Percentiles rank a stretch among this genome's conserved stretches.
Conservation (phyloP, 1,284 basidiomycete genomes). For the Stereum hirsutum region DNA sequence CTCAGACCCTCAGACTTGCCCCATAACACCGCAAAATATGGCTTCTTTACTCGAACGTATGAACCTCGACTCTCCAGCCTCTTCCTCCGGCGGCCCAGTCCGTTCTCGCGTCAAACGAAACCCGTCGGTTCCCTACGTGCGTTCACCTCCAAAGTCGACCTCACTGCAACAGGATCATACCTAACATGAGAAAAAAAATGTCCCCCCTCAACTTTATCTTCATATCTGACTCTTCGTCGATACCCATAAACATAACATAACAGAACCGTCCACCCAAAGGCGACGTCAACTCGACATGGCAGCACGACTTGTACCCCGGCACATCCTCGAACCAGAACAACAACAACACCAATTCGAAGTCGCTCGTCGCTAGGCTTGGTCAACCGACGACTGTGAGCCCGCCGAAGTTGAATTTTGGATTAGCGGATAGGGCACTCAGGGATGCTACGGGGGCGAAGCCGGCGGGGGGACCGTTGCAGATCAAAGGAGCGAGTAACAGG, state of each 20-base stretch:
- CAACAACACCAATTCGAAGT: constrained; percentile 33
- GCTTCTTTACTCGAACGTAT: constrained; percentile 63
- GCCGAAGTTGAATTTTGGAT: constrained; percentile 46
- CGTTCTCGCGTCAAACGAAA: constrained; percentile 46
- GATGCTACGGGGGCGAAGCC: constrained; percentile 18
- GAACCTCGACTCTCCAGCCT: constrained; percentile 29
- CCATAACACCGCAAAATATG: too few relatives aligned
- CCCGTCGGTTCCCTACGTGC: constrained; percentile 53
- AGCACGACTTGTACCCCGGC: constrained; percentile 68
- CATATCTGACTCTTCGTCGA: not conserved
- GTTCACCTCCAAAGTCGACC: constrained; percentile 32
- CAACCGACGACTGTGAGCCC: constrained; percentile 29
- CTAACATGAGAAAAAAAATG: constrained; percentile 12
- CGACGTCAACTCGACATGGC: constrained; percentile 58
- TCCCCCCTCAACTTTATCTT: constrained; percentile 6
- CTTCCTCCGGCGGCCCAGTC: constrained; percentile 37
- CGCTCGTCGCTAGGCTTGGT: constrained; percentile 53
- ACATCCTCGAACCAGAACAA: too few relatives aligned
- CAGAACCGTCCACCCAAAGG: constrained; percentile 36
- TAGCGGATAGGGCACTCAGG: constrained; percentile 30
- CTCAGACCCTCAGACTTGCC: too few relatives aligned
- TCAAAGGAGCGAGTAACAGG: constrained; percentile 62
- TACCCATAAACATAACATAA: too few relatives aligned
- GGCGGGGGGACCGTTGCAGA: constrained; percentile 37
- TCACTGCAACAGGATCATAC: too few relatives aligned